phyloP scores from a whole-genome alignment of 306 rosid species.

The Trichosanthes truncata region DNA sequence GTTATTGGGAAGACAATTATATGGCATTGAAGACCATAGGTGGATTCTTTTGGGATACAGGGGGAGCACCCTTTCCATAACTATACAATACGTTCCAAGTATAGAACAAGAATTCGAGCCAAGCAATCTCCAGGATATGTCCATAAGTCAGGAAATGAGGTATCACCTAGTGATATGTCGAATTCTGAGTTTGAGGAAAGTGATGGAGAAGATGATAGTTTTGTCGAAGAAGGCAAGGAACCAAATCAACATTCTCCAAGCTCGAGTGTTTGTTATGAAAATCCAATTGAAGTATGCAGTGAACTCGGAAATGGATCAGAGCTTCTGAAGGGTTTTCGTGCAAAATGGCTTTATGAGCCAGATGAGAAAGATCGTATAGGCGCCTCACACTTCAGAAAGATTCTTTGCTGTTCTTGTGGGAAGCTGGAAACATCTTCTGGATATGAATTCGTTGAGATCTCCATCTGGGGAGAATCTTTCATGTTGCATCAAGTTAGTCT shows the following conservation, averaged over 20 bases:
- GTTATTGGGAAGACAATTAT: neutral
- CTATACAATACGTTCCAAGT: constrained; percentile 69
- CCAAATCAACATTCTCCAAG: constrained; percentile 17
- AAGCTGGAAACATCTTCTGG: constrained; percentile 58
- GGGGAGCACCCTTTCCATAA: constrained; percentile 92
- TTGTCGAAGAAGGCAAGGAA: constrained; percentile 12
- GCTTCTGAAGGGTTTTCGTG: constrained; percentile 32
- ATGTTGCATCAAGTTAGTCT: constrained; percentile 86
- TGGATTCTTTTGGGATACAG: constrained; percentile 25
- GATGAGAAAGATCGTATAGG: constrained; percentile 58
- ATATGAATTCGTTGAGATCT: constrained; percentile 42
- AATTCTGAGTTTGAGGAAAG: constrained; percentile 40
- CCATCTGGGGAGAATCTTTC: constrained; percentile 91
- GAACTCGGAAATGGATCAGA: constrained; percentile 22
- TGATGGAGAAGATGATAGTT: constrained; percentile 36
- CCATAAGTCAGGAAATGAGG: constrained; percentile 13
- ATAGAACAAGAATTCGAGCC: constrained; percentile 35
- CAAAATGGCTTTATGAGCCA: constrained; percentile 85
- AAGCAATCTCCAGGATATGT: constrained; percentile 22
- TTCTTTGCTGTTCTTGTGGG: constrained; percentile 54
- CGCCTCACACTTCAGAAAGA: constrained; percentile 75
- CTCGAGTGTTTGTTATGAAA: constrained; percentile 18
- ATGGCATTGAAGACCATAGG: neutral
- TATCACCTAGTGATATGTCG: constrained; percentile 12
- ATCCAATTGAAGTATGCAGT: constrained; percentile 14